These are phyloP conservation scores for Oropetium thomaeum DNA, from an alignment of 176 grass and related monocot genomes.

Conservation along the genomic window DNA sequence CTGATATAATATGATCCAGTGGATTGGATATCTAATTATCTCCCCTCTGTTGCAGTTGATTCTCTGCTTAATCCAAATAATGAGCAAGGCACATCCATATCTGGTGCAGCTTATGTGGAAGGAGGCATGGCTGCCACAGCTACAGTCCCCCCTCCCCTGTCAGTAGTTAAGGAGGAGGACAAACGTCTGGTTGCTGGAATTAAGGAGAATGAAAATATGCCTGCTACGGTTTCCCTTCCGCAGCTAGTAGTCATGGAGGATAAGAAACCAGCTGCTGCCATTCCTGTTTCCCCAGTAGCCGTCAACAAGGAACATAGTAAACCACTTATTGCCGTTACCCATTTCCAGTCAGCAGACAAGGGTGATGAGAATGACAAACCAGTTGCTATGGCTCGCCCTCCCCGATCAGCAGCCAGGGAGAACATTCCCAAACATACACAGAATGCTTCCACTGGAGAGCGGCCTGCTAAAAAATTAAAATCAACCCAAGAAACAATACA, in stretches of 20 bases:
- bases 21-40: not conserved
- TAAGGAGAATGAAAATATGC: slow-evolving; percentile 6
- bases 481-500: slow-evolving; percentile 13
- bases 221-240: not conserved
- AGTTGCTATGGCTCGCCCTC: not conserved
- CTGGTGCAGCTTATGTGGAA: not conserved
- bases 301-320: not conserved
- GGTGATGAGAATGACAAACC: not conserved
- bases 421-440: slow-evolving; percentile 8
- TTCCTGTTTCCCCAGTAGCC: not conserved
- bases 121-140: not conserved
- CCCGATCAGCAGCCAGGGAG: not conserved
- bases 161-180: slow-evolving; percentile 23
- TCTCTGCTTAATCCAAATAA: slow-evolving; percentile 61
- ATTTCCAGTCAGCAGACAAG: not conserved
- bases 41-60: slow-evolving; percentile 44
- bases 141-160: not conserved
- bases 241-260: slow-evolving; percentile 11
- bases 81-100: slow-evolving; percentile 22
- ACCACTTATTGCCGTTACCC: not conserved
- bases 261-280: not conserved
- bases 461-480: slow-evolving; percentile 45
- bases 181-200: slow-evolving; percentile 15
- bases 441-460: slow-evolving; percentile 20
- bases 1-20: not conserved